Percentiles rank a stretch among this genome's conserved stretches.
Conservation (phyloP, 352 stramenopile species). For the Globisporangium nunn region DNA sequence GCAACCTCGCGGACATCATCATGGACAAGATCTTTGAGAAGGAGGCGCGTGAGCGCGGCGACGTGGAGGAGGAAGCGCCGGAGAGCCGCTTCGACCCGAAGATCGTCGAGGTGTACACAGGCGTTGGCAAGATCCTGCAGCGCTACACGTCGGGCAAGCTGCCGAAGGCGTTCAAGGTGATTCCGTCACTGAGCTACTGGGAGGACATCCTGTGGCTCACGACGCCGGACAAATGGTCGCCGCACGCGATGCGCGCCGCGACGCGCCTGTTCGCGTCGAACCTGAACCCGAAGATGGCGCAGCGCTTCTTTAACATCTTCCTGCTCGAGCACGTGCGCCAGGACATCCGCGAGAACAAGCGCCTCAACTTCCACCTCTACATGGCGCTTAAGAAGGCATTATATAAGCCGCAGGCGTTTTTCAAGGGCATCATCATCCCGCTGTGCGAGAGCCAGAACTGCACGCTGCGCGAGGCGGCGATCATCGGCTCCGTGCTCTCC, state of each 20-base stretch:
- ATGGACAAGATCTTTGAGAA: slow-evolving; percentile 99
- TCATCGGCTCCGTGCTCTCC: slow-evolving; percentile 95
- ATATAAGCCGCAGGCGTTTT: slow-evolving; percentile 99
- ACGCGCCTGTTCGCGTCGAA: slow-evolving; percentile 99
- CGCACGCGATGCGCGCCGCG: slow-evolving; percentile 96
- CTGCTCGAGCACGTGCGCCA: slow-evolving; percentile 95
- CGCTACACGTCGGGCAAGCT: slow-evolving; percentile 98
- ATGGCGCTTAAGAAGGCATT: slow-evolving; percentile 97
- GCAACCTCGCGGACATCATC: slow-evolving; percentile 98
- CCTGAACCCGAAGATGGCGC: slow-evolving; percentile 98
- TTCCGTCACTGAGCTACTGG: slow-evolving; percentile 98
- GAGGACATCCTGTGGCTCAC: slow-evolving; percentile 98
- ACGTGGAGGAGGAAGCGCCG: slow-evolving; percentile 52
- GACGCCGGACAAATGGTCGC: slow-evolving; percentile 96
- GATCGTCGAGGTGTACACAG: slow-evolving; percentile 98
- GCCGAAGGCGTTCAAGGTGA: slow-evolving; percentile 99
- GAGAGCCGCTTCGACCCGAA: slow-evolving; percentile 87
- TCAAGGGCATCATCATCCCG: slow-evolving; percentile 99
- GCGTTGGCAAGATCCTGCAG: slow-evolving; percentile 96
- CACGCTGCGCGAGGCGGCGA: slow-evolving; percentile 95
- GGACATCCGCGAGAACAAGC: slow-evolving; percentile 96
- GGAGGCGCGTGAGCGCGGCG: slow-evolving; percentile 77
- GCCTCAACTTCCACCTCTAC: slow-evolving; percentile 99
- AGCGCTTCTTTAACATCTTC: slow-evolving; percentile 99
- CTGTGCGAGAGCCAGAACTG: slow-evolving; percentile 93